Conservation (phyloP, 345 rosid genomes). For the Citrus glauca region DNA sequence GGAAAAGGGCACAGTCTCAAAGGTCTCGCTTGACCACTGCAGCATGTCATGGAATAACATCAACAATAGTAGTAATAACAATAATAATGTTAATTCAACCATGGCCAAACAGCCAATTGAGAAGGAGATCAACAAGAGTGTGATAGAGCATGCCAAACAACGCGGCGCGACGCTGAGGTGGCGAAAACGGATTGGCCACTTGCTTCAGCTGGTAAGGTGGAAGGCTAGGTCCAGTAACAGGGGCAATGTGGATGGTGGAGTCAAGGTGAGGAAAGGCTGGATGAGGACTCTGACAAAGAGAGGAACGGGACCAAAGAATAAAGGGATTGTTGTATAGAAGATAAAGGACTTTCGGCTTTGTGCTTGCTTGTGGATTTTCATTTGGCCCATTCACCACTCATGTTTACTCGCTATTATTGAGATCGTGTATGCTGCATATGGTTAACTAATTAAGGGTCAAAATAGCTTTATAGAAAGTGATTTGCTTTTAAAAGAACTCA, state of each 20-base stretch:
- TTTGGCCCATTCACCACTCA: not conserved
- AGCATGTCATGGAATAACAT: conserved; percentile 6
- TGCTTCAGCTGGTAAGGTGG: conserved; percentile 72
- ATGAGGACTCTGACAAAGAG: conserved; percentile 77
- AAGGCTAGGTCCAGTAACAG: conserved; percentile 55
- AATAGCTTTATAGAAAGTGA: conserved; percentile 31
- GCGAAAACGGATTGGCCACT: conserved; percentile 82
- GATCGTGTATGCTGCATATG: conserved; percentile 9
- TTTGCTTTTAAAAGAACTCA: conserved; percentile 21
- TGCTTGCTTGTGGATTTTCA: not conserved
- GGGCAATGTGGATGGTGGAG: conserved; percentile 65
- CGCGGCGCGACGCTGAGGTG: conserved; percentile 69
- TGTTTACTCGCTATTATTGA: conserved; percentile 22
- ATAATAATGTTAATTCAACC: too few relatives aligned
- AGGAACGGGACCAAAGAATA: conserved; percentile 46
- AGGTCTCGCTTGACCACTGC: conserved; percentile 48
- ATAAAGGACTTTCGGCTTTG: not conserved
- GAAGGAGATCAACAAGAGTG: conserved; percentile 20
- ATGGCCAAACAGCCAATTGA: not conserved
- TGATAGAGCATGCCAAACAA: conserved; percentile 62
- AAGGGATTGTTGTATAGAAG: conserved; percentile 17
- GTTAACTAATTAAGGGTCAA: conserved; percentile 26
- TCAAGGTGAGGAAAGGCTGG: conserved; percentile 83
- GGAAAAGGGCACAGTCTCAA: conserved; percentile 69
- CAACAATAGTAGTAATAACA: not conserved